Evolutionary conservation across 192 early-diverging fungal genomes (phyloP), one percentile per base, ranked within the genome.

Genomic region (Podila horticola): DNA sequence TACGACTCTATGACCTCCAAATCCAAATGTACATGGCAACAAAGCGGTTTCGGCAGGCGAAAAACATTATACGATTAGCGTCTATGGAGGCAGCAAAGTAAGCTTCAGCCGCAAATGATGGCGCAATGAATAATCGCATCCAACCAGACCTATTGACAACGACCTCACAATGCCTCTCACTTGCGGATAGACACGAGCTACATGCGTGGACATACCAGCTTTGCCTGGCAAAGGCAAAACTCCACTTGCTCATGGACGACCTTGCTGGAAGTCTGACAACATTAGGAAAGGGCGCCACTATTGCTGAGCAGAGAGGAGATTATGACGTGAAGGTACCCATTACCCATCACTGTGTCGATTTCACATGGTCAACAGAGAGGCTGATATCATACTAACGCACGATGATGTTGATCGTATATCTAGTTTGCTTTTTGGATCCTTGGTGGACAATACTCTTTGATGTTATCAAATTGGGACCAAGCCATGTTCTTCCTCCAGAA

Each of bases 361-460:
- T 0, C 8, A 11, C 15, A 45, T 12, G 41, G 4, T 41, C 38
- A 9, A 11, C 12, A 12, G 38, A 1, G 15, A 45, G 15, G 41
- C 15, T 45, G 41, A 36, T 36, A 11, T 17, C 41, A 45, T 15
- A 15, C 2, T 45, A 45, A 45, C 41, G 15, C 41, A 45, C 12
- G 1, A 8, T 45, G 41, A 3, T 45, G 1, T 12, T 4, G 13
- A 28, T 20, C 15, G 3, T 20, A 20, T 33, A 20, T 17, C 22
- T 66, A 81, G 77, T 55, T 81, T 52, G 71, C 77, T 57, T 81
- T 81, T 41, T 81, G 77, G 77, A 73, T 81, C 28, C 66, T 81
- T n/a, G 62, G 71, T 51, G 77, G 71, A 61, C 77, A 81, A 26
- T 73, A 81, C 63, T 72, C 77, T 17, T 48, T 81, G 12, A 69